These are phyloP conservation scores for Amanita pallidorosea DNA, from an alignment of 768 basidiomycete species.

Conservation along the genomic window DNA sequence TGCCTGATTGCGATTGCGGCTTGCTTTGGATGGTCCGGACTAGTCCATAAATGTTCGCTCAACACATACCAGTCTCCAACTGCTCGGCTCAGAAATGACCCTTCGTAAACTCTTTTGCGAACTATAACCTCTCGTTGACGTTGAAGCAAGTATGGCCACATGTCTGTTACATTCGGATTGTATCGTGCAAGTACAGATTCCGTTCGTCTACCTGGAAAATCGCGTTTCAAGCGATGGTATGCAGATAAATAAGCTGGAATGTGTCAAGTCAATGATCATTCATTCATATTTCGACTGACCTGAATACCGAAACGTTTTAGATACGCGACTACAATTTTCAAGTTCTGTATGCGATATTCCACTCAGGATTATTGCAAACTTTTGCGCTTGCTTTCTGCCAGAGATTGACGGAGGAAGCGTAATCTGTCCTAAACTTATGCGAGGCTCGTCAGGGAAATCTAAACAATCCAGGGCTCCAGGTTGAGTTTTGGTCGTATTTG, in stretches of 20 bases:
- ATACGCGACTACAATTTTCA: slow-evolving; percentile 37
- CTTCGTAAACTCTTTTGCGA: slow-evolving; percentile 28
- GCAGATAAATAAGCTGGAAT: slow-evolving; percentile 58
- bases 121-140: slow-evolving; percentile 32
- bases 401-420: slow-evolving; percentile 47
- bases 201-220: slow-evolving; percentile 27
- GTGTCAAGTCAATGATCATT: background rate
- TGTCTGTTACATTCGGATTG: slow-evolving; percentile 39
- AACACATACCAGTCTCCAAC: slow-evolving; percentile 26
- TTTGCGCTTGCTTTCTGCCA: slow-evolving; percentile 43
- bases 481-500: background rate
- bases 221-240: slow-evolving; percentile 29
- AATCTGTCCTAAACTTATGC: slow-evolving; percentile 26
- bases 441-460: slow-evolving; percentile 20
- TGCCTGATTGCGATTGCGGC: slow-evolving; percentile 47
- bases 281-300: slow-evolving; percentile 20
- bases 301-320: slow-evolving; percentile 53
- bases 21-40: slow-evolving; percentile 50
- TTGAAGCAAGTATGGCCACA: slow-evolving; percentile 61
- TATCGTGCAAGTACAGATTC: slow-evolving; percentile 22
- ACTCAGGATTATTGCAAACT: slow-evolving; percentile 45
- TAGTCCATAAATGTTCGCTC: slow-evolving; percentile 40
- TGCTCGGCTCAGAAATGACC: slow-evolving; percentile 38
- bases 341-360: slow-evolving; percentile 34
- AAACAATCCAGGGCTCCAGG: slow-evolving; percentile 14